These are phyloP conservation scores for Fusarium secorum DNA, from an alignment of 2,329 filamentous ascomycete genomes.

Conservation along the genomic window DNA sequence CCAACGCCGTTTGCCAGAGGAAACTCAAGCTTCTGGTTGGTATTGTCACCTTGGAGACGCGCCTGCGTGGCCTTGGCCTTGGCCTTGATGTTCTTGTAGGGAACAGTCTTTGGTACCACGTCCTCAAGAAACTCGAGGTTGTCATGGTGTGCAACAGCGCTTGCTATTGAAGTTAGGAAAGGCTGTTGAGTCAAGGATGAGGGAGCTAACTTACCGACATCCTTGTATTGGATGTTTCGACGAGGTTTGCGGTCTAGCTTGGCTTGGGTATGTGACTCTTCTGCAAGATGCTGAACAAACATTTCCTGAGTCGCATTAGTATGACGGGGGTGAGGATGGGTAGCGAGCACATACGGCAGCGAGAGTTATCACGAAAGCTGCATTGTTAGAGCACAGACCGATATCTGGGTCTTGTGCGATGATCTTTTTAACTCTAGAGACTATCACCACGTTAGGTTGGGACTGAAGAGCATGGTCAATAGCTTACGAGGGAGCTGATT, in stretches of 20 bases:
- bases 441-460: conserved; percentile 55
- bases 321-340: neutral
- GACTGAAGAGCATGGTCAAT: conserved; percentile 4
- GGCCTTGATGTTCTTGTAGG: conserved; percentile 81
- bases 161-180: conserved; percentile 62
- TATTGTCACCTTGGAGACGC: conserved; percentile 52
- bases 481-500: conserved; percentile 84
- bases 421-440: conserved; percentile 95
- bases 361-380: conserved; percentile 90
- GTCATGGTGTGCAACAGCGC: conserved; percentile 85
- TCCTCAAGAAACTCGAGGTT: conserved; percentile 95
- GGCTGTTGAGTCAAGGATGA: neutral
- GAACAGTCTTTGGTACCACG: conserved; percentile 84
- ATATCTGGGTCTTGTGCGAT: conserved; percentile 89
- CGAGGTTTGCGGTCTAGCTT: conserved; percentile 92
- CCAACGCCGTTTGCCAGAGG: conserved; percentile 41
- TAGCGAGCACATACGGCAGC: conserved; percentile 72
- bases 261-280: conserved; percentile 85
- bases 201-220: conserved; percentile 70
- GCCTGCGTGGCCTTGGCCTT: conserved; percentile 60
- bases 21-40: conserved; percentile 36
- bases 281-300: conserved; percentile 91
- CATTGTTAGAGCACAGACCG: conserved; percentile 86
- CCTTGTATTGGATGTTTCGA: conserved; percentile 94
- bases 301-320: conserved; percentile 70